Evolutionary conservation across 1,139 yeast species (phyloP), one percentile per base, ranked within the genome.

Genomic region (Blastobotrys elegans): DNA sequence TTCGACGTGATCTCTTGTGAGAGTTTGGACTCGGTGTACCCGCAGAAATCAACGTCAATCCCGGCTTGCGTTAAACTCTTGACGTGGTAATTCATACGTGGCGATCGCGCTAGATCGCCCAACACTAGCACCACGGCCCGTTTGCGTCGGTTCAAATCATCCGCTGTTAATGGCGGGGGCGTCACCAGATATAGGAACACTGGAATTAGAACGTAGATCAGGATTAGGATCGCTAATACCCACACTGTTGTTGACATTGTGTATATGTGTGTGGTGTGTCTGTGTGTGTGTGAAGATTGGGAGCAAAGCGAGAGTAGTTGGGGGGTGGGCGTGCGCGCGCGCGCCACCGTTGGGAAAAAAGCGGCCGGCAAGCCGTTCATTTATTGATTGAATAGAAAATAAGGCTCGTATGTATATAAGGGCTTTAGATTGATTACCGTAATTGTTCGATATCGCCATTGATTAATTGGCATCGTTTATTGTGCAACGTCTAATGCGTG

Each of bases 81-180:
- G 0, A 96, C 96, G 64, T 94, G 99, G 65, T 92, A 86, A 58
- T 84, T 77, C 87, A 92, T 92, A 53, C 99, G 72, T 4, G 99
- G 99, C 1, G 97, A 90, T 60, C 90, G 95, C 13, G 96, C 97
- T 47, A 94, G 65, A 61, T 92, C 98, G 1, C 99, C 99, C 24
- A 94, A 70, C 1, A 92, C 98, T 50, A 87, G 75, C 24, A 92
- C 80, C 7, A 86, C 75, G 3, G 88, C 80, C 40, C 87, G 70
- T 55, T 70, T 76, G 54, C 75, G 68, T 13, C 61, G 51, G 36
- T 52, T 43, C 27, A 56, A 49, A 16, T 53, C 58, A 40, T 46
- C 60, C 44, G 42, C 51, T 29, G 51, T 49, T 32, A 44, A 47
- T 8, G 39, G 55, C 22, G 40, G 38, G 21, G 66, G 65, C 11